Evolutionary conservation across 1,284 basidiomycete species (phyloP).

Genomic region (Ustanciosporium gigantosporum): DNA sequence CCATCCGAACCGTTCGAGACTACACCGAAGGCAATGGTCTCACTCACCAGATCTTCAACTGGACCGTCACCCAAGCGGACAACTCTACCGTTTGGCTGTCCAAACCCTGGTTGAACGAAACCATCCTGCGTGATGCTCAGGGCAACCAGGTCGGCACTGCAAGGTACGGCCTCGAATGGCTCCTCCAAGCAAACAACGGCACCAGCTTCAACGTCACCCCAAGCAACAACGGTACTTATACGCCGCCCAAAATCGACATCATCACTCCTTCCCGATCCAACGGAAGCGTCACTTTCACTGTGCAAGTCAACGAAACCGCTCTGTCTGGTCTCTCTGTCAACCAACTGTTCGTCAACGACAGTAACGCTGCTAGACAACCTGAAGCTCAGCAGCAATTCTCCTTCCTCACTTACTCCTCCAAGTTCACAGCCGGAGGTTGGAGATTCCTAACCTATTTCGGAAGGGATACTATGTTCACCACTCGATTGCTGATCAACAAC

Average conservation of each 20-base stretch:
- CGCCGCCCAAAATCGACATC: conserved; percentile 61
- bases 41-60: conserved; percentile 64
- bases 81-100: conserved; percentile 60
- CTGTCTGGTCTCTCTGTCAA: conserved; percentile 60
- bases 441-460: conserved; percentile 63
- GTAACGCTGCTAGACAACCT: conserved; percentile 39
- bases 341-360: conserved; percentile 59
- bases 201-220: conserved; percentile 16
- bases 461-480: conserved; percentile 64
- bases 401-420: conserved; percentile 61
- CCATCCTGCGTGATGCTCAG: conserved; percentile 17
- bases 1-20: conserved; percentile 63
- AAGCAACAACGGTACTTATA: conserved; percentile 54
- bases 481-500: conserved; percentile 62
- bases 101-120: conserved; percentile 62
- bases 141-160: conserved; percentile 12
- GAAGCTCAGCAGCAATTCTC: conserved; percentile 61
- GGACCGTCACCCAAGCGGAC: conserved; percentile 62
- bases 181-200: conserved; percentile 21
- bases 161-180: conserved; percentile 26
- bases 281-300: conserved; percentile 60
- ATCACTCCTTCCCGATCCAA: conserved; percentile 9
- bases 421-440: conserved; percentile 65
- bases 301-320: conserved; percentile 64
- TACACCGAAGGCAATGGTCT: conserved; percentile 59